Evolutionary conservation across 352 stramenopile species (phyloP).

Genomic region (Globisporangium yorkense): DNA sequence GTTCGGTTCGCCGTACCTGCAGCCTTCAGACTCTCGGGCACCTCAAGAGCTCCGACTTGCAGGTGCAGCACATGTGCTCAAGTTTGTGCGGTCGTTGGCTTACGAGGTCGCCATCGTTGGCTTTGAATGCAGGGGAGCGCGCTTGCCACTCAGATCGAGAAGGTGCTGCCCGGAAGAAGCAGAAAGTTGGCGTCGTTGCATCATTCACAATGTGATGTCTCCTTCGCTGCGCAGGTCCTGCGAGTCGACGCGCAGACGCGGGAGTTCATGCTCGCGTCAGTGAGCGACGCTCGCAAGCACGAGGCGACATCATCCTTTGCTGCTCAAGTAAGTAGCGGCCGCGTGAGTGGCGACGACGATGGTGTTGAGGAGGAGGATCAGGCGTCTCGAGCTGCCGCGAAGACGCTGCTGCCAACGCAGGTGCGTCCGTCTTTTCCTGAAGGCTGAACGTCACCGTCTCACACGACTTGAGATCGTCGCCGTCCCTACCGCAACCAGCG

Average conservation of each 20-base stretch:
- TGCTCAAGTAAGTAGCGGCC: neutral
- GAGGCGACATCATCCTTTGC: constrained; percentile 2
- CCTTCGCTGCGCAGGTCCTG: constrained; percentile 14
- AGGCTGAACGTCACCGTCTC: neutral
- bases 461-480: neutral
- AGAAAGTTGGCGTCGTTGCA: neutral
- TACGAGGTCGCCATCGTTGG: neutral
- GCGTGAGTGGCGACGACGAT: neutral
- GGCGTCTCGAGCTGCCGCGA: neutral
- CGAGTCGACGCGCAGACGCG: constrained; percentile 30
- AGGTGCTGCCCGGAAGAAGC: constrained; percentile 15
- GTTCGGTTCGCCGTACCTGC: neutral
- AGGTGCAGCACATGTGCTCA: neutral
- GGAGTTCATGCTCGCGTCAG: constrained; percentile 28
- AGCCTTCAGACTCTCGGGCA: neutral
- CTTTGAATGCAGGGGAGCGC: constrained; percentile 14
- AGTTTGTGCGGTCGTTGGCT: neutral
- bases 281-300: constrained; percentile 6
- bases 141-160: constrained; percentile 27
- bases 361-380: neutral
- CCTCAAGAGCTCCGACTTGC: neutral
- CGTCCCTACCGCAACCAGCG: constrained; percentile 20
- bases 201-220: neutral
- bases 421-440: neutral
- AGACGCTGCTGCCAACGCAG: constrained; percentile 13